Evolutionary conservation across 768 basidiomycete species (phyloP).

Genomic region (Xerocomellus intermedius): DNA sequence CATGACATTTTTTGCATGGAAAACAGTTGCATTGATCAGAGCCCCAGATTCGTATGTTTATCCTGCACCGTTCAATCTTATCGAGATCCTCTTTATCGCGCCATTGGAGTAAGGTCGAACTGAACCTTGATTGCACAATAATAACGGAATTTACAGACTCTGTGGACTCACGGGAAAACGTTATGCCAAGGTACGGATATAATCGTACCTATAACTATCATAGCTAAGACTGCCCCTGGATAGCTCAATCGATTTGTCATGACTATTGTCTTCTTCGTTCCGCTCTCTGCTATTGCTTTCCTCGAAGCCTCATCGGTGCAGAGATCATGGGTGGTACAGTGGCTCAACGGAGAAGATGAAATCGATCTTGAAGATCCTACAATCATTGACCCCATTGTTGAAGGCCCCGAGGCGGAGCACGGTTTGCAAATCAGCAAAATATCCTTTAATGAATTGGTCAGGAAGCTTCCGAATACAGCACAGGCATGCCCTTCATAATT

Average conservation of each 20-base stretch:
- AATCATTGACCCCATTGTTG: conserved; percentile 58
- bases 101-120: conserved; percentile 73
- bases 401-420: conserved; percentile 48
- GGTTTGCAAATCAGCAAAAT: conserved; percentile 70
- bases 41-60: conserved; percentile 82
- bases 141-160: conserved; percentile 33
- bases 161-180: conserved; percentile 44
- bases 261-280: conserved; percentile 77
- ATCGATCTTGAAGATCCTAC: conserved; percentile 53
- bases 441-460: conserved; percentile 65
- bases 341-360: conserved; percentile 63
- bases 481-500: conserved; percentile 47
- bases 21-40: conserved; percentile 81
- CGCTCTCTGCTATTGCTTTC: conserved; percentile 69
- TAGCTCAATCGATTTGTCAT: conserved; percentile 80
- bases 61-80: conserved; percentile 89
- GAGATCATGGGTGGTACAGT: conserved; percentile 63
- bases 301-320: conserved; percentile 62
- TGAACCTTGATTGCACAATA: not conserved
- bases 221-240: conserved; percentile 5
- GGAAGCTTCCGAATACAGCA: conserved; percentile 68
- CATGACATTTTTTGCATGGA: conserved; percentile 85
- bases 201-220: not conserved
- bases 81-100: conserved; percentile 76
- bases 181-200: conserved; percentile 55